Evolutionary conservation across 2,329 filamentous ascomycete species (phyloP), one percentile per base, ranked within the genome.

Genomic region (Trichoderma harzianum): DNA sequence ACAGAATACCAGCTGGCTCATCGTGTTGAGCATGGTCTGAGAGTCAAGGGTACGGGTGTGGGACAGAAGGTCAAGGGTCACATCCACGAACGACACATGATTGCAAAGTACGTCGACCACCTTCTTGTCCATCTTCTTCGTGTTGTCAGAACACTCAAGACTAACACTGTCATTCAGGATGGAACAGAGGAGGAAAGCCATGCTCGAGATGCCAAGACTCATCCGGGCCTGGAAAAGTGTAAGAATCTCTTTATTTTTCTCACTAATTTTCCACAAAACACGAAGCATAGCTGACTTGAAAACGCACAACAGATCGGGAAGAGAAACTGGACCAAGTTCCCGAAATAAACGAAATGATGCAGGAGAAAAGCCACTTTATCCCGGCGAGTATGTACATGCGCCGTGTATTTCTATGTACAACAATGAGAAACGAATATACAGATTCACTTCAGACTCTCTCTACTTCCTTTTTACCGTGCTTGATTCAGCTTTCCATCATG

Each of bases 11-110:
- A 87, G 81, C 87, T 94, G 78, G 87, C 89, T 78, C 88, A 90
- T 80, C 86, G 93, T 72, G 89, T 94, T 72, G 92, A 97, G 85
- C 87, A 91, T 75, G 95, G 95, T 64, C 80, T 97, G 81, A 87
- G 91, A 74, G 92, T 98, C 72, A 95, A 95, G 88, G 95, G 95
- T 77, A 98, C 95, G 1, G 95, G 96, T 86, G 90, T 94, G 76
- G 95, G 94, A 72, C 91, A 98, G 84, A 91, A 88, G 83, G 95
- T 98, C 81, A 99, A 98, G 91, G 96, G 96, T 82, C 95, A 98
- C 83, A 87, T 90, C 77, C 93, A 95, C 90, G 96, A 99, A 86
- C 90, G 96, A 80, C 92, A 92, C 78, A 85, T 98, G 85, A 91
- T 93, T 83, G 86, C 88, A 73, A 90, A 91, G 86, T 90, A 89